Conservation (phyloP, 345 rosid genomes). For the Adansonia digitata region DNA sequence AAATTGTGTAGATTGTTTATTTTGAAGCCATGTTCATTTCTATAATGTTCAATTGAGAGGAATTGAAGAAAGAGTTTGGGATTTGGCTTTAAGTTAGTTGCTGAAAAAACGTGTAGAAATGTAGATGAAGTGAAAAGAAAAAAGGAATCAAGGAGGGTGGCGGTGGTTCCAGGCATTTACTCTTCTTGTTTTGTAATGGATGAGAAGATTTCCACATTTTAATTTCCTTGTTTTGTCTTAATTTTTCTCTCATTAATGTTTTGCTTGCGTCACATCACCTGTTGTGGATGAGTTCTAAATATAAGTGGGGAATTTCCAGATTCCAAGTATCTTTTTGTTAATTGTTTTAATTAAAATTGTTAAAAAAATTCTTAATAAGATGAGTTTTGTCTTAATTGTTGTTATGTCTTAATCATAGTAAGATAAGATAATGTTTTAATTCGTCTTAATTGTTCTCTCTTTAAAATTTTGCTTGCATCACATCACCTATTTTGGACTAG, state of each 20-base stretch:
- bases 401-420: too few relatives aligned
- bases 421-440: too few relatives aligned
- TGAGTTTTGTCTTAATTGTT: too few relatives aligned
- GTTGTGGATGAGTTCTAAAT: too few relatives aligned
- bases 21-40: background rate
- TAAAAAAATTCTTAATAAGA: too few relatives aligned
- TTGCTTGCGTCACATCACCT: slow-evolving; percentile 12
- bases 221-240: background rate
- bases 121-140: background rate
- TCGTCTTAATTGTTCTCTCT: background rate
- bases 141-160: background rate
- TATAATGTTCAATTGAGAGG: background rate
- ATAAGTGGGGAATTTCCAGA: too few relatives aligned
- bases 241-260: background rate
- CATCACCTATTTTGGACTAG: too few relatives aligned
- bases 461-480: slow-evolving; percentile 12
- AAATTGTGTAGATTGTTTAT: background rate
- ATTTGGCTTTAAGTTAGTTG: background rate
- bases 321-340: background rate
- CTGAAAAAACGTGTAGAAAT: background rate
- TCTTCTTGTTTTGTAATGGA: slow-evolving; percentile 12
- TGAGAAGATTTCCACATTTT: background rate
- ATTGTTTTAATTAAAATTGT: too few relatives aligned
- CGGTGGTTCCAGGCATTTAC: background rate
- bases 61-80: background rate